phyloP scores from a whole-genome alignment of 805 yeast species.

The Ogataea haglerorum region DNA sequence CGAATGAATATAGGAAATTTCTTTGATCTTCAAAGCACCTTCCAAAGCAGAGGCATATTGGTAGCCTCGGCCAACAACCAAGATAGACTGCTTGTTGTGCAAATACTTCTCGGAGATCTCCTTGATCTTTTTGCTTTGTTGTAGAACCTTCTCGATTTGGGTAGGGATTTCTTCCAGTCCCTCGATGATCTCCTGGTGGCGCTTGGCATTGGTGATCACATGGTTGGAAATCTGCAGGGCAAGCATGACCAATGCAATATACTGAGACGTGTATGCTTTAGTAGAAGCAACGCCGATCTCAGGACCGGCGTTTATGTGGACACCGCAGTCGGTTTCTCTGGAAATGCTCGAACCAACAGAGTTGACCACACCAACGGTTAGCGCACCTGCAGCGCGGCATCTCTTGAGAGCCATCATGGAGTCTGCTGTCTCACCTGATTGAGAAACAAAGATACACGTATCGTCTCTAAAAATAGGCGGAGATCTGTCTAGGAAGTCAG shows the following conservation, averaged over 20 bases:
- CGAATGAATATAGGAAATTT: constrained; percentile 97
- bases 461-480: constrained; percentile 99
- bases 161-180: constrained; percentile 82
- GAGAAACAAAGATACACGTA: constrained; percentile 95
- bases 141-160: constrained; percentile 76
- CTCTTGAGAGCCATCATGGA: constrained; percentile 91
- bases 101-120: constrained; percentile 68
- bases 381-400: constrained; percentile 95
- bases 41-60: constrained; percentile 97
- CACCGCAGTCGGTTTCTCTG: constrained; percentile 98
- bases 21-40: constrained; percentile 97
- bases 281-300: constrained; percentile 99
- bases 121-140: constrained; percentile 71
- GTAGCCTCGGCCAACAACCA: constrained; percentile 94
- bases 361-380: constrained; percentile 96
- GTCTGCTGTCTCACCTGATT: constrained; percentile 99
- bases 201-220: constrained; percentile 66
- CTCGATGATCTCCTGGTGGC: constrained; percentile 82
- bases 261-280: constrained; percentile 98
- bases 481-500: constrained; percentile 89
- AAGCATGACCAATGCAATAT: constrained; percentile 94
- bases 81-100: constrained; percentile 78
- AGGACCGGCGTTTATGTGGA: constrained; percentile 98
- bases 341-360: constrained; percentile 96
- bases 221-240: constrained; percentile 95